Evolutionary conservation across 2,329 filamentous ascomycete species (phyloP), one percentile per base, ranked within the genome.

Genomic region (Alternaria solani): DNA sequence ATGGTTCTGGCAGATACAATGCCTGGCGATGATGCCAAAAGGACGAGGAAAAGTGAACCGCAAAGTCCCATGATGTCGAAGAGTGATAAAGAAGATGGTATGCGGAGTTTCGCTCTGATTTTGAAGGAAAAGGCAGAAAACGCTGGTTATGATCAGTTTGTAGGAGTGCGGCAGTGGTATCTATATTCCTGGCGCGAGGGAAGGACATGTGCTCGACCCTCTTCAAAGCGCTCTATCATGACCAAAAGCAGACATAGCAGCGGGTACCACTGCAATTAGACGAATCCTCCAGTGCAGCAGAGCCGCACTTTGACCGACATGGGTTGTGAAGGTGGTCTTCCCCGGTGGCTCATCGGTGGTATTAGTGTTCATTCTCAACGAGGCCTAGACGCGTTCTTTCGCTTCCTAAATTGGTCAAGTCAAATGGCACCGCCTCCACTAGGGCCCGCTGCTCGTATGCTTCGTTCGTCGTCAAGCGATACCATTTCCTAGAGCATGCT

Each of bases 381-480:
- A 6, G 30, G 61, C 12, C 52, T 70, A 69, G 62, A 43, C 34
- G 67, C 68, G 66, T 52, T 65, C 38, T 66, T 63, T 69, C 58
- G 18, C 36, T 67, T 62, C 69, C 64, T 48, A 49, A 63, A 57
- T 11, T 1, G 46, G 69, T 63, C 34, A 64, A 62, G 58, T 38
- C 12, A 42, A 26, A 20, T 52, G 55, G 30, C 48, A 38, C 36
- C 14, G 38, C 43, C 32, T 52, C 26, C 20, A 16, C n/a, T 44
- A 54, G 38, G 32, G 46, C 34, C 48, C 16, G 23, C 34, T n/a
- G 43, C 52, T 48, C 30, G 25, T 48, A 52, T 26, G 32, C 34
- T 44, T 46, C 39, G 28, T 25, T 16, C 20, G 18, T 49, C 14
- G 32, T 38, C 48, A 41, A 36, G 44, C 34, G 39, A 42, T 42